Evolutionary conservation across 1,284 basidiomycete species (phyloP), one percentile per base, ranked within the genome.

Genomic region (Thecaphora frezii): DNA sequence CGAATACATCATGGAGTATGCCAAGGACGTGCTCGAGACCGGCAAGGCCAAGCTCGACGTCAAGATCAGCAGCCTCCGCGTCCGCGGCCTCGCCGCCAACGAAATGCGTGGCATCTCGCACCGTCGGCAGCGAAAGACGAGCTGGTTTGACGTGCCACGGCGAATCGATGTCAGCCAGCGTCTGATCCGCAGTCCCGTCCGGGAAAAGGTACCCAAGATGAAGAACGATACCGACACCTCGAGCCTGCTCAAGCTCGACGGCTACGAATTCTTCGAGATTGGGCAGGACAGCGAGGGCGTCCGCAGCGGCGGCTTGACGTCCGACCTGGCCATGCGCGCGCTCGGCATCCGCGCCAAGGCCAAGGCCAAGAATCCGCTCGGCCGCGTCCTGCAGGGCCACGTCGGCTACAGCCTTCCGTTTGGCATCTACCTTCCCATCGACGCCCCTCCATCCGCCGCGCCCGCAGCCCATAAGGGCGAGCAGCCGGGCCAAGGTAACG

Each of bases 221-320:
- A 49, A 54, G 22, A 58, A 66, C 23, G 49, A 54, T 39, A 71
- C 64, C 22, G 53, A 66, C 46, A 55, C 54, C 7, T 62, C 58
- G n/a, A 58, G 57, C 16, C 43, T 74, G 38, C 51, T 68, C 36
- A 55, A 69, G 40, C 56, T 74, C n/a, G 70, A 73, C 23, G 57
- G 54, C 24, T 75, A 71, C 58, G 73, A 75, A 45, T 75, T 75
- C 47, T 73, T 71, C 49, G 71, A 75, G 45, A 58, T 73, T 43
- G 68, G 68, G 19, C 50, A 66, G 24, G 55, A 57, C 40, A 44
- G 25, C 22, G 54, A 48, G 23, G 51, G 37, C 12, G 9, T 48
- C 18, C 38, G 39, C 44, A 26, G 47, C 33, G 48, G 33, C 21
- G 39, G 37, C 38, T 26, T 45, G 25, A 41, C 51, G 19, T 26